Base-by-base conservation (phyloP, 139 green algal species). In the Chlamydomonas applanata region DNA sequence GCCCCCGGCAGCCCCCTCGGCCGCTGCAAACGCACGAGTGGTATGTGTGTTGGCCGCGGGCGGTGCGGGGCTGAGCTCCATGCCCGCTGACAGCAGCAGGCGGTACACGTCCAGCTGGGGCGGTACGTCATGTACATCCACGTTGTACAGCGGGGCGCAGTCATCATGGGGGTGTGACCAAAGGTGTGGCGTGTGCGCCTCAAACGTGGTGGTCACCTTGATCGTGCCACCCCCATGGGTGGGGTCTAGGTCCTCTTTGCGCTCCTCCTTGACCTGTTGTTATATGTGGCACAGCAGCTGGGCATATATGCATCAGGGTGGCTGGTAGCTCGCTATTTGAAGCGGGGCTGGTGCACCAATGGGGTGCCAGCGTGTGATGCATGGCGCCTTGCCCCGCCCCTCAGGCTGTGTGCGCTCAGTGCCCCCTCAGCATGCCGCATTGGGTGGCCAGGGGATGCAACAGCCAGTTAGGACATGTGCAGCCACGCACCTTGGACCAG, bases 101-200 rank as follows among this genome's bases (percentile, higher is more conserved):
- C 14, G 25, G 54, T 79, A 75, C 53, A 79, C 66, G 30, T 79
- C 74, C 16, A 63, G 54, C 3, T 61, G 46, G 36, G 64, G 62
- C 62, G 70, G 24, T 45, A 77, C 62, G 1, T 82, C 71, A 20
- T 68, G 40, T 0, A 35, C 30, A 4, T 29, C 62, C 17, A 81
- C 34, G 16, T 13, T 49, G 29, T 25, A 29, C 14, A 72, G 52
- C 13, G 76, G 76, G 22, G 46, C 65, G 53, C 69, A 75, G 62
- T 77, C 76, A 19, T 82, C 76, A 45, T 63, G 69, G 0, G 76
- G 76, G 40, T 82, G 76, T 5, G 53, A 71, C 60, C 57, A 65
- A 62, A 82, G 63, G 61, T 25, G 20, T 25, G 45, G 70, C 24
- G 35, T 29, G 49, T 66, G 75, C 60, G 60, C 57, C 63, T 74